Evolutionary conservation across 2,329 filamentous ascomycete genomes (phyloP), one percentile per base, ranked within the genome.

Genomic region (Pseudocercospora macadamiae): DNA sequence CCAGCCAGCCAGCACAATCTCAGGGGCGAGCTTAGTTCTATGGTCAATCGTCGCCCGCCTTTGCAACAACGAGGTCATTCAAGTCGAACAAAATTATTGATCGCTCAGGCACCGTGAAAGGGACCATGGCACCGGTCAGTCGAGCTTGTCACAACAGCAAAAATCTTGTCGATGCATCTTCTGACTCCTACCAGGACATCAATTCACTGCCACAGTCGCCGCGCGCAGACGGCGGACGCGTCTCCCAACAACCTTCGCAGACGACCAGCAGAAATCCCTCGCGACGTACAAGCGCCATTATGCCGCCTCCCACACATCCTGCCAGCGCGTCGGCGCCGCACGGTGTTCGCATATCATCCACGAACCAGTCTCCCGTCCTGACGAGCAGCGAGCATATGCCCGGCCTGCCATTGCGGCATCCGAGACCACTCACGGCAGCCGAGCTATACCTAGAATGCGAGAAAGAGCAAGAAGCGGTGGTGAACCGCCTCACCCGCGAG

Each of bases 381-480:
- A 62, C 54, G 25, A 64, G 57, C 58, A 63, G 61, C 58, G 69
- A 68, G 37, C 55, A 58, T 16, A 21, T 49, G 47, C 9, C 25
- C 19, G 47, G 47, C 6, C 68, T 79, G 10, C 93, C 93, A 3
- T 77, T 96, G 68, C 86, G 93, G 63, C 93, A 96, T 73, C 93
- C 93, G 4, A 85, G 91, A 32, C 93, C 93, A 3, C 78, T 97
- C 73, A 97, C 93, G 0, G 88, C 91, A 1, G 89, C 91, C 3
- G 93, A 97, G 74, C 82, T 97, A 61, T 92, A 97, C 74, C 82
- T 90, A 60, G 86, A 96, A 77, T 82, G 97, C 23, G 93, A 97
- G 76, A 95, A 96, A 75, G 93, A 97, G 73, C 93, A 97, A 69
- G 93, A 97, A 75, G 90, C 92, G 32, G 89, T 97, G 69, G 93